Evolutionary conservation across 495 filamentous ascomycete genomes (phyloP), one percentile per base, ranked within the genome.

Genomic region (Hapsidospora chrysogenum): DNA sequence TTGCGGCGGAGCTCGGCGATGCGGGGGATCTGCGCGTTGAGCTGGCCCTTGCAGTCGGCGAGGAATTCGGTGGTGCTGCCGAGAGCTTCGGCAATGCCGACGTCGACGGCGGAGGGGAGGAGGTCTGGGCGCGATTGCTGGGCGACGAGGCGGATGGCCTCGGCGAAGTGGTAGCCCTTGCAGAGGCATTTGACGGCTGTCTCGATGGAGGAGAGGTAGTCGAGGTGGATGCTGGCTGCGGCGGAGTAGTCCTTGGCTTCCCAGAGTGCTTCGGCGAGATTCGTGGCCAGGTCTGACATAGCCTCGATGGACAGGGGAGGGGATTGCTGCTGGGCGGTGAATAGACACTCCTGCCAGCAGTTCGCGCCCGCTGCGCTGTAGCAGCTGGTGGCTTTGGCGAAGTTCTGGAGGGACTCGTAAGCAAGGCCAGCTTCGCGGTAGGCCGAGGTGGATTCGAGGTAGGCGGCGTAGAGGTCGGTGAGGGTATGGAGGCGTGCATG

Each of bases 281-380:
- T 55, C 8, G 46, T 54, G 16, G 80, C 84, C 15, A 94, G 76
- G 9, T 65, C 59, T 4, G 51, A 47, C 15, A 92, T 53, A 1
- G 79, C 74, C 1, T 59, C 48, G 3, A 56, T 33, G 0, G 70
- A 49, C 3, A 86, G 43, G 10, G 74, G 66, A 4, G 75, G 70
- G 0, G 44, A 21, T 45, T 70, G 65, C 23, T 57, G 57, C 43
- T 81, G 71, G 36, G 73, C 70, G 5, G 82, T 80, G 55, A 78
- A 85, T 41, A 97, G 67, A 9, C 80, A 80, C 54, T 96, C 86
- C 39, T 78, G 80, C 89, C 89, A 97, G 46, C 75, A 70, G 11
- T 58, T 42, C 3, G 63, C 50, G 19, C 78, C 75, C n/a, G 83
- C 80, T 10, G 73, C 68, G 37, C 78, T 72, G 56, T 87, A 97